Percentiles rank a stretch among this genome's conserved stretches.
Conservation (phyloP, 2,329 filamentous ascomycete genomes). For the Grosmannia huntii region DNA sequence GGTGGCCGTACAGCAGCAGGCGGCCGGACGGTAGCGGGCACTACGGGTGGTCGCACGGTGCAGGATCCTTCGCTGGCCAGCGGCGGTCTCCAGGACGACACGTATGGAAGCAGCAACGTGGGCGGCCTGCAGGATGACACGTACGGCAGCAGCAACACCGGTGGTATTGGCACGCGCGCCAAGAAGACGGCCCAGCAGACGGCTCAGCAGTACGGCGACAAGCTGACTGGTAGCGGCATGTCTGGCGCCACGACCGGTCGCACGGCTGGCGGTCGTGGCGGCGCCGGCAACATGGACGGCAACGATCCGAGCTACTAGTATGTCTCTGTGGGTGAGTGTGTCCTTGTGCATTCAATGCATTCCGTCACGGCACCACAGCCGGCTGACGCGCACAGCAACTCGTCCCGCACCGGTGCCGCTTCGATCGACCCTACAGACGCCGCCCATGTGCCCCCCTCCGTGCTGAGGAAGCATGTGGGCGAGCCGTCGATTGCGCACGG, state of each 20-base stretch:
- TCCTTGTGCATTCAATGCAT: no score
- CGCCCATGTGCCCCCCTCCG: constrained; percentile 43
- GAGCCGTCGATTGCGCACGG: constrained; percentile 31
- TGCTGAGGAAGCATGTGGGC: constrained; percentile 33
- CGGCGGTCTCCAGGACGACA: not conserved
- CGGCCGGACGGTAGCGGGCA: no score
- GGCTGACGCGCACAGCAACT: no score
- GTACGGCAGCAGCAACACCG: not conserved
- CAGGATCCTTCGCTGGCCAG: not conserved
- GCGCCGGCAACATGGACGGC: constrained; percentile 27
- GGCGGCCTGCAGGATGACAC: not conserved
- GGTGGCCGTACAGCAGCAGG: no score
- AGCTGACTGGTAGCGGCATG: constrained; percentile 17
- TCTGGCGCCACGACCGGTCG: constrained; percentile 23
- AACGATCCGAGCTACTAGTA: constrained; percentile 37
- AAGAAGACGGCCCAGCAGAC: not conserved
- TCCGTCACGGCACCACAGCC: no score
- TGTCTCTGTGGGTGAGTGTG: constrained; percentile 19
- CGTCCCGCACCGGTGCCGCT: constrained; percentile 5
- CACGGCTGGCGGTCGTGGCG: not conserved
- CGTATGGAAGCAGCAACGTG: not conserved
- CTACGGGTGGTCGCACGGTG: no score
- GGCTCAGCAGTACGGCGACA: not conserved
- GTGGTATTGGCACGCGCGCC: not conserved
- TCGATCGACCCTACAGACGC: constrained; percentile 36